Conservation (phyloP, 495 filamentous ascomycete genomes). For the Tetracladium marchalianum region DNA sequence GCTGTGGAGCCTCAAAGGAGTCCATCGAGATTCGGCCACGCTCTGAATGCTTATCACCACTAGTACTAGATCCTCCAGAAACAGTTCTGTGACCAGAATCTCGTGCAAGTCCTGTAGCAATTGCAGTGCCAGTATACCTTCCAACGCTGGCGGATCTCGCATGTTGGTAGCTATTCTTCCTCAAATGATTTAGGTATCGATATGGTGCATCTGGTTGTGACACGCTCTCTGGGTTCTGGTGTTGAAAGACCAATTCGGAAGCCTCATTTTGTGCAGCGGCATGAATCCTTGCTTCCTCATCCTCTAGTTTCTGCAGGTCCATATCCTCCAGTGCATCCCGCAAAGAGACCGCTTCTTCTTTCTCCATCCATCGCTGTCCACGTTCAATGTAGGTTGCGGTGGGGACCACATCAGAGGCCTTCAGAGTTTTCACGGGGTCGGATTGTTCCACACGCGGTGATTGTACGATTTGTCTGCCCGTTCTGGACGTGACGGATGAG, state of each 20-base stretch:
- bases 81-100: conserved; percentile 34
- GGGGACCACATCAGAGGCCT: conserved; percentile 40
- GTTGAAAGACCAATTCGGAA: conserved; percentile 76
- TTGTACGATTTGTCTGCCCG: conserved; percentile 36
- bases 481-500: conserved; percentile 18
- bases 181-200: conserved; percentile 48
- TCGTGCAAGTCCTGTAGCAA: conserved; percentile 38
- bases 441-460: conserved; percentile 20
- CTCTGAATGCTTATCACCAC: conserved; percentile 19
- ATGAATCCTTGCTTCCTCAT: conserved; percentile 61
- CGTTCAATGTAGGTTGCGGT: conserved; percentile 67
- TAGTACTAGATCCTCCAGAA: conserved; percentile 40
- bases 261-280: conserved; percentile 76
- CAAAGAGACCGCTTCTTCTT: conserved; percentile 69
- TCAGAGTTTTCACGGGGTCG: conserved; percentile 3
- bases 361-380: conserved; percentile 75
- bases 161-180: conserved; percentile 51
- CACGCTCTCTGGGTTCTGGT: conserved; percentile 56
- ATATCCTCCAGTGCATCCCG: conserved; percentile 74
- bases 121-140: conserved; percentile 33
- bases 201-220: conserved; percentile 35
- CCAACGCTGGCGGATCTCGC: conserved; percentile 51
- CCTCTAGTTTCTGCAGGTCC: conserved; percentile 38
- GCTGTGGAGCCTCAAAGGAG: conserved; percentile 6
- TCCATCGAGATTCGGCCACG: conserved; percentile 18